Conservation (phyloP, 1,284 basidiomycete species). For the Leccinum pachyderme region DNA sequence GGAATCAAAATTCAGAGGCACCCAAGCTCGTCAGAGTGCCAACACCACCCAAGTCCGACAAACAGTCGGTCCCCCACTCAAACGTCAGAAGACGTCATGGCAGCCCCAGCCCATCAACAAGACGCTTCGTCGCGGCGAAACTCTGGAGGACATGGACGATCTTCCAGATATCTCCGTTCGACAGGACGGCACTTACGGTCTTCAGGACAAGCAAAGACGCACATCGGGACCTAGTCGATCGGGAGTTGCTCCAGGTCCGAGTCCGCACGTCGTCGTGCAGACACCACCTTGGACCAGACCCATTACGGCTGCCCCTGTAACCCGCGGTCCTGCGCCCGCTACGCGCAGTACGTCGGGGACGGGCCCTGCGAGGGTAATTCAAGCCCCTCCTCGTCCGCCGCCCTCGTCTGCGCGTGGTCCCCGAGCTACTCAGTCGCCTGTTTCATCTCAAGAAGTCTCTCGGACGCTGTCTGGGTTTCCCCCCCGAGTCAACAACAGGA, state of each 20-base stretch:
- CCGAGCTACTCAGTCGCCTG: constrained; percentile 14
- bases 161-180: constrained; percentile 58
- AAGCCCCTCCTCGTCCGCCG: constrained; percentile 13
- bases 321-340: constrained; percentile 11
- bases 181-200: constrained; percentile 39
- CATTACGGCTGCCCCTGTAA: constrained; percentile 5
- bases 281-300: constrained; percentile 6
- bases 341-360: constrained; percentile 12
- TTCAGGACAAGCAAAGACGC: constrained; percentile 25
- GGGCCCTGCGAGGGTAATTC: constrained; percentile 12
- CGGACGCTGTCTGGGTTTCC: constrained; percentile 14
- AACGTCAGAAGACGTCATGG: constrained; percentile 56
- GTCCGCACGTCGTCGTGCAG: constrained; percentile 5
- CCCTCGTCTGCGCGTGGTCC: constrained; percentile 17
- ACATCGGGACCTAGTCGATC: constrained; percentile 7
- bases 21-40: constrained; percentile 20
- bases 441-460: constrained; percentile 23
- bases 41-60: constrained; percentile 18
- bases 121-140: constrained; percentile 16
- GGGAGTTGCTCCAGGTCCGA: constrained; percentile 8
- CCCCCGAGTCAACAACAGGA: constrained; percentile 8
- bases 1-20: constrained; percentile 49
- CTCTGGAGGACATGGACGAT: constrained; percentile 44
- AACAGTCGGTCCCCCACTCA: constrained; percentile 41
- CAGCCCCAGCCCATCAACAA: constrained; percentile 8